Evolutionary conservation across 2,329 filamentous ascomycete species (phyloP).

Genomic region (Colletotrichum scovillei): DNA sequence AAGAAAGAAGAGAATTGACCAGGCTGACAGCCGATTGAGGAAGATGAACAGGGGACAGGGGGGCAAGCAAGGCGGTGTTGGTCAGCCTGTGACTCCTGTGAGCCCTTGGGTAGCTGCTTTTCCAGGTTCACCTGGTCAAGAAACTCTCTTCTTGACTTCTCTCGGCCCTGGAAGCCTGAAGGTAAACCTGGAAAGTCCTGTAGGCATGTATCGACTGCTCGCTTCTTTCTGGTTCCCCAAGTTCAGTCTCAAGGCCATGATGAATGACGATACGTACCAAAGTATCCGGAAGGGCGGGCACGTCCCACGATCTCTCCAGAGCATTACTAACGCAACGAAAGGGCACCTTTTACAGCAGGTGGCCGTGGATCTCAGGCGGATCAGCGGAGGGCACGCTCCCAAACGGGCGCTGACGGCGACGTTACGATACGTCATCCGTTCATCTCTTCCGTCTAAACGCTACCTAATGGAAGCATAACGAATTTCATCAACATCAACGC

Average conservation of each 20-base stretch:
- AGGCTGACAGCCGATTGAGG: not conserved
- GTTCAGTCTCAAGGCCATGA: not conserved
- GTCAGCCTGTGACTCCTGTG: not conserved
- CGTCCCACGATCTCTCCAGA: not conserved
- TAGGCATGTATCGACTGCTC: not conserved
- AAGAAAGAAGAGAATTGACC: not conserved
- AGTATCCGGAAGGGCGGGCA: not conserved
- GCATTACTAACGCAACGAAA: not conserved
- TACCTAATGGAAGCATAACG: not conserved
- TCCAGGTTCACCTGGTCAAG: not conserved
- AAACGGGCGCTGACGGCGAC: not conserved
- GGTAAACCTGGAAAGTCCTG: too few relatives aligned
- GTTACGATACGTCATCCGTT: conserved; percentile 12
- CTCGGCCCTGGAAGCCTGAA: not conserved
- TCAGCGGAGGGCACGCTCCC: not conserved
- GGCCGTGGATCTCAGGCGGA: not conserved
- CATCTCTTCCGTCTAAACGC: conserved; percentile 1
- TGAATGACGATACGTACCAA: not conserved
- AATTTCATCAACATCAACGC: not conserved
- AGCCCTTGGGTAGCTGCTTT: not conserved
- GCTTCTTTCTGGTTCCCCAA: not conserved
- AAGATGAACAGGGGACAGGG: not conserved
- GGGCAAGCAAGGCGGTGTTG: conserved; percentile 11
- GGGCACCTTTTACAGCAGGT: not conserved
- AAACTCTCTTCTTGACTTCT: not conserved